A percentile compares a stretch with the other conserved stretches of the same genome.
Evolutionary conservation across 1,284 basidiomycete genomes (phyloP).

Genomic region (Tilletiaria anomala): DNA sequence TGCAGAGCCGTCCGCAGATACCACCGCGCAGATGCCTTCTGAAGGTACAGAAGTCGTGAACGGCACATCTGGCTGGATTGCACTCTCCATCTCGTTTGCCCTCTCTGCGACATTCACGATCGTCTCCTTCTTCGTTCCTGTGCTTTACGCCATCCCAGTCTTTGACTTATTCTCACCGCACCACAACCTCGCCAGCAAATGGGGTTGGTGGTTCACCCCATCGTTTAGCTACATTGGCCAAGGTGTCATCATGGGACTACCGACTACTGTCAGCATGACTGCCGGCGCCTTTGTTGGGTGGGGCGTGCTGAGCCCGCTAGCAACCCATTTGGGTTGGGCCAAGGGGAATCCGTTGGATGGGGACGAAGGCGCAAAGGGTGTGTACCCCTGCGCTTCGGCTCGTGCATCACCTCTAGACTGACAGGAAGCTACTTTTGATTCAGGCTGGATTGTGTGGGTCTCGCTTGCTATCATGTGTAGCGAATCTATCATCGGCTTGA

Average conservation of each 20-base stretch:
- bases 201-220: conserved; percentile 90
- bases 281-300: conserved; percentile 90
- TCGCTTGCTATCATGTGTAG: conserved; percentile 84
- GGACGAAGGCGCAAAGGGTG: neutral
- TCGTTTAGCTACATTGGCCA: conserved; percentile 51
- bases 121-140: conserved; percentile 71
- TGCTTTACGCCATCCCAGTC: conserved; percentile 74
- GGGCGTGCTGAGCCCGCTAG: conserved; percentile 44
- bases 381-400: too few species aligned
- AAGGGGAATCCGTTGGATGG: neutral
- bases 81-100: neutral
- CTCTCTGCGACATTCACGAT: neutral
- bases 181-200: conserved; percentile 52
- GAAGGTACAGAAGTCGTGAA: conserved; percentile 2
- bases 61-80: neutral
- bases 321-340: neutral
- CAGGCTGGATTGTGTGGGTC: conserved; percentile 60
- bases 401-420: too few species aligned
- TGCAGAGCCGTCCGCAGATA: neutral
- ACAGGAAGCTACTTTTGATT: too few species aligned
- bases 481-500: conserved; percentile 62
- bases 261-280: conserved; percentile 85
- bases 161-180: conserved; percentile 57
- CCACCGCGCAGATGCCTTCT: neutral
- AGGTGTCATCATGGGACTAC: conserved; percentile 96